Percentiles rank a stretch among this genome's conserved stretches.
Evolutionary conservation across 768 basidiomycete genomes (phyloP).

Genomic region (Auriculariales sp.): DNA sequence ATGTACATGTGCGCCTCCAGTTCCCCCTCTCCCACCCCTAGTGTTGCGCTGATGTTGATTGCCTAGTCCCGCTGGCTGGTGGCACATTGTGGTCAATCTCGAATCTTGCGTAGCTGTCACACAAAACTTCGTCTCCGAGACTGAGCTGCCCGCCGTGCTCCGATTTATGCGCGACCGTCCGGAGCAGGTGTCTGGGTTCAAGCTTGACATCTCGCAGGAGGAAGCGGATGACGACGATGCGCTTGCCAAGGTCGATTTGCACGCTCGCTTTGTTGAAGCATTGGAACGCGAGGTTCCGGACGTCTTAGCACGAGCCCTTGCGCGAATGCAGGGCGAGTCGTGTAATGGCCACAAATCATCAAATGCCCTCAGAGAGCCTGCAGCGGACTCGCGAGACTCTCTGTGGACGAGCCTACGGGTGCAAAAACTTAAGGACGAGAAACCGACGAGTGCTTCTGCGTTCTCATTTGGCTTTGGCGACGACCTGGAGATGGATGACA

Average conservation of each 20-base stretch:
- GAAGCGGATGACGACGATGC: background rate
- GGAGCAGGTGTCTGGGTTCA: conserved; percentile 15
- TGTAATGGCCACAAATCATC: no score
- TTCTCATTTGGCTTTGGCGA: conserved; percentile 10
- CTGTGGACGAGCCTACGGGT: background rate
- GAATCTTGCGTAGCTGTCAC: conserved; percentile 14
- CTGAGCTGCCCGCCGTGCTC: conserved; percentile 11
- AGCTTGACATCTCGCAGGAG: conserved; percentile 1
- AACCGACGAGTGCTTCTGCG: background rate
- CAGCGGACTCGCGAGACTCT: background rate
- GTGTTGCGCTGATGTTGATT: background rate
- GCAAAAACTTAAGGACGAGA: background rate
- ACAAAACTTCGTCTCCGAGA: conserved; percentile 14
- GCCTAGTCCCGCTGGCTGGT: conserved; percentile 13
- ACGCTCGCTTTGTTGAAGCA: conserved; percentile 6
- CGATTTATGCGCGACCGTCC: conserved; percentile 11
- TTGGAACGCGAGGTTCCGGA: background rate
- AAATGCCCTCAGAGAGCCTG: no score
- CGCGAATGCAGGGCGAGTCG: background rate
- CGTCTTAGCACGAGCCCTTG: background rate
- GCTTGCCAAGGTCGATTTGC: conserved; percentile 1
- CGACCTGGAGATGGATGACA: conserved; percentile 3
- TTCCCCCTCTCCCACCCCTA: background rate
- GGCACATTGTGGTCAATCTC: conserved; percentile 17
- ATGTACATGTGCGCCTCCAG: conserved; percentile 10